phyloP scores from a whole-genome alignment of 2,329 filamentous ascomycete species.

The Ascochyta koolunga region DNA sequence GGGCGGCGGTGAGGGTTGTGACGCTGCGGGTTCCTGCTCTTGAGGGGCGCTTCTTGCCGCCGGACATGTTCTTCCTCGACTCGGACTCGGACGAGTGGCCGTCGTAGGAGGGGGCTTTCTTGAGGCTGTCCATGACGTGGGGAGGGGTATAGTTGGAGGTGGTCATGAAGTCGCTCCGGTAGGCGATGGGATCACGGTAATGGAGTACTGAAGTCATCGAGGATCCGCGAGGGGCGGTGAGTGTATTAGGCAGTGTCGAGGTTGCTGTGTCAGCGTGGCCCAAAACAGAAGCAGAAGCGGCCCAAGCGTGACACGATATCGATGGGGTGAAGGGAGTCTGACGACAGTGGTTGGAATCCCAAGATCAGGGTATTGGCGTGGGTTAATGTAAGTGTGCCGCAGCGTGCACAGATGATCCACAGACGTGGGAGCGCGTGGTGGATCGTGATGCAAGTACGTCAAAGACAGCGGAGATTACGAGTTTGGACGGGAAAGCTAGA shows the following conservation, averaged over 20 bases:
- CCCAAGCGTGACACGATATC: constrained; percentile 36
- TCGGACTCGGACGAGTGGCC: constrained; percentile 49
- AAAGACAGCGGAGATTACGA: constrained; percentile 28
- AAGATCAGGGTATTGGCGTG: constrained; percentile 30
- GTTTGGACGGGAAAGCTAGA: constrained; percentile 17
- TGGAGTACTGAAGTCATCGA: constrained; percentile 51
- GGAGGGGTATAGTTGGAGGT: constrained; percentile 41
- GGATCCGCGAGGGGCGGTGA: constrained; percentile 45
- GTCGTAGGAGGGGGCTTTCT: constrained; percentile 46
- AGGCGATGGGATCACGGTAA: constrained; percentile 47
- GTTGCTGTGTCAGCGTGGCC: constrained; percentile 43
- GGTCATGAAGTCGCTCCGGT: constrained; percentile 49
- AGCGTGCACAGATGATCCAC: constrained; percentile 32
- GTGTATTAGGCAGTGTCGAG: constrained; percentile 35
- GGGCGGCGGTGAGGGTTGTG: constrained; percentile 62
- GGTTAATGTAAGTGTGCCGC: constrained; percentile 33
- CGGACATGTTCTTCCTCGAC: constrained; percentile 44
- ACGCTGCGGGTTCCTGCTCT: constrained; percentile 64
- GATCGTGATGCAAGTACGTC: constrained; percentile 16
- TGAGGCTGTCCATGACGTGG: constrained; percentile 47
- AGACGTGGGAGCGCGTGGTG: constrained; percentile 20
- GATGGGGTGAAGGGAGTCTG: constrained; percentile 26
- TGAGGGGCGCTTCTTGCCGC: constrained; percentile 56
- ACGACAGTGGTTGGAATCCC: constrained; percentile 29
- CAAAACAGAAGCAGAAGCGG: constrained; percentile 15